Conservation (phyloP, 73 alveolate species). For the Tetrahymena elliotti region DNA sequence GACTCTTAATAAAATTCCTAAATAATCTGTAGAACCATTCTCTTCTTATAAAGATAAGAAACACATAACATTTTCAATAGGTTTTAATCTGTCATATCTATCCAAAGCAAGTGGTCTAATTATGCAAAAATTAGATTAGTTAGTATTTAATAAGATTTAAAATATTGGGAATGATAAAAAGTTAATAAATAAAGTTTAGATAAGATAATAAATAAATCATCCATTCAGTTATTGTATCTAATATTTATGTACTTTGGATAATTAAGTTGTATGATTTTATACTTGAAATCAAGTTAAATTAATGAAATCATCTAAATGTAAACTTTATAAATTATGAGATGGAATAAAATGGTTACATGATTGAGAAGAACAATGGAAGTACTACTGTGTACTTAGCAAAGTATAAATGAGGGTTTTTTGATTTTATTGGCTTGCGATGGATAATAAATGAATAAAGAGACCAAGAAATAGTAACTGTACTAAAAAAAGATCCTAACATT, state of each 20-base stretch:
- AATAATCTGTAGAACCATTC: neutral
- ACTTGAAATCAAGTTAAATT: no score
- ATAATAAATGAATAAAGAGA: neutral
- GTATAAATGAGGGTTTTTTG: neutral
- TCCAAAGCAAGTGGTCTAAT: neutral
- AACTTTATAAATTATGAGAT: no score
- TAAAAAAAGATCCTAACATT: neutral
- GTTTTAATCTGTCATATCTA: neutral
- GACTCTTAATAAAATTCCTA: neutral
- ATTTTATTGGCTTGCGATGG: neutral
- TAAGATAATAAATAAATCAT: no score
- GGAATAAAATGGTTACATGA: neutral
- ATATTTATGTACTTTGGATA: neutral
- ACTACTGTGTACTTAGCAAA: neutral
- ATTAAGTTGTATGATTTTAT: neutral
- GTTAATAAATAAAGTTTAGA: no score
- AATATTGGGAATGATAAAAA: no score
- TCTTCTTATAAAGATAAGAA: neutral
- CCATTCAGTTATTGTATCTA: no score
- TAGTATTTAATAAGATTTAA: no score
- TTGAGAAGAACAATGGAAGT: neutral
- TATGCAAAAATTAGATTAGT: neutral
- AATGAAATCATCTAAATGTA: no score
- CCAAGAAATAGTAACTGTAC: neutral
- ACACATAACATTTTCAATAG: neutral